Base-by-base conservation (phyloP, 176 grass and related monocot species). In the Guadua angustifolia region DNA sequence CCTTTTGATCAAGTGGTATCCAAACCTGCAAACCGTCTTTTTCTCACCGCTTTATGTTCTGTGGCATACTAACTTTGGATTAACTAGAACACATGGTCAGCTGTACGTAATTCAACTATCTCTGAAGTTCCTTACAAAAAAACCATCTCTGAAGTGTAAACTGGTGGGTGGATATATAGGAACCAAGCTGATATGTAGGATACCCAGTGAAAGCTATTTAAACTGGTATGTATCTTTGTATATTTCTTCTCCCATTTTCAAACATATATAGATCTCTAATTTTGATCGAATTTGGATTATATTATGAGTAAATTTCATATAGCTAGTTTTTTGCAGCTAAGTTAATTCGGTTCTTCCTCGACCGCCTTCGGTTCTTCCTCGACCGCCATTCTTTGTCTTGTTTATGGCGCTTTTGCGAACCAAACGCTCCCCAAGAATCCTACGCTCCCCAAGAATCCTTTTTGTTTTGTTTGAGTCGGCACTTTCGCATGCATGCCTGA, bases 381-480 rank as follows among this genome's bases (percentile, higher is more conserved):
- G 44, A 9, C 61, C 18, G 33, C 6, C 32, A 32, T 6, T 22
- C n/a, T 85, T 62, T 29, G 38, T 79, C 43, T 63, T 79, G 75
- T 62, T 62, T 15, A 39, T 55, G 67, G 9, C 17, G 10, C 77
- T 77, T 84, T 76, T 76, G 36, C 56, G 21, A 79, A 70, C 22
- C 57, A 71, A 82, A 42, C 71, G n/a, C 14, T 46, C 39, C 45
- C 88, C 55, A 17, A 81, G 83, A 77, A 86, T 86, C 83, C 88
- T 81, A 42, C 71, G n/a, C 14, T 46, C 26, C 45, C 88, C 55
- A 17, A 81, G 83, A 77, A 86, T 86, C 83, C 88, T 81, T 86
- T 82, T 89, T 89, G 88, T 86, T 89, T 82, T 71, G 65, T 63
- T 66, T 77, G 63, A 43, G 78, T 11, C 71, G 5, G 69, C 51